A percentile compares a stretch with the other conserved stretches of the same genome.
Evolutionary conservation across 306 rosid genomes (phyloP).

Genomic region (Dryas octopetala): DNA sequence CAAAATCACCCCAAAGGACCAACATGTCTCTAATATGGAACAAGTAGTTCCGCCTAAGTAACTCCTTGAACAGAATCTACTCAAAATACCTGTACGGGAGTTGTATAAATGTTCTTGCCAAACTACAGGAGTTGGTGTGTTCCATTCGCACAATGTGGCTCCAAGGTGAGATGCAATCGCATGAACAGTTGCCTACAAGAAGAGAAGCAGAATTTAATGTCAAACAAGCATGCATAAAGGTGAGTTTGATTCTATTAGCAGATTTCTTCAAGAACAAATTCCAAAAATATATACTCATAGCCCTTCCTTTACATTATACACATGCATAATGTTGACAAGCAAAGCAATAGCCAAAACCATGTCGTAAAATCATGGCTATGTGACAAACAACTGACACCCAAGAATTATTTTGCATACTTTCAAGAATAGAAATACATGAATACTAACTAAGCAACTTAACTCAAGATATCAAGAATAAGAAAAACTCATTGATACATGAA

Average conservation of each 20-base stretch:
- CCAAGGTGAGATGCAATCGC: slow-evolving; percentile 77
- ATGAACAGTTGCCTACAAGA: slow-evolving; percentile 63
- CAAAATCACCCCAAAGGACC: background rate
- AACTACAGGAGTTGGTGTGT: slow-evolving; percentile 81
- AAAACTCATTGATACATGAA: slow-evolving; percentile 12
- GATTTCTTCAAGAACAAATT: slow-evolving; percentile 6
- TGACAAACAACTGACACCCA: background rate
- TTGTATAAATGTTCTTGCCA: slow-evolving; percentile 91
- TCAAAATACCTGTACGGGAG: slow-evolving; percentile 60
- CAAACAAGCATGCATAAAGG: background rate
- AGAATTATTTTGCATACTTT: background rate
- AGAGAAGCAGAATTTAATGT: slow-evolving; percentile 13
- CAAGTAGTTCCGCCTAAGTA: background rate
- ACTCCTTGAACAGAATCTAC: slow-evolving; percentile 3
- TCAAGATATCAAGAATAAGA: background rate
- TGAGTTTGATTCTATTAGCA: background rate
- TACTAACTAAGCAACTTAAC: background rate
- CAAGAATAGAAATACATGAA: background rate
- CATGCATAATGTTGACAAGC: background rate
- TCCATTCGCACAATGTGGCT: slow-evolving; percentile 75
- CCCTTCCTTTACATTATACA: background rate
- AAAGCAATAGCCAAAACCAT: background rate
- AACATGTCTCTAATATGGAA: background rate
- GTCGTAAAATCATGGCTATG: background rate
- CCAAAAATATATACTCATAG: background rate